Conservation (phyloP, 2,329 filamentous ascomycete species). For the Talaromyces sp. region DNA sequence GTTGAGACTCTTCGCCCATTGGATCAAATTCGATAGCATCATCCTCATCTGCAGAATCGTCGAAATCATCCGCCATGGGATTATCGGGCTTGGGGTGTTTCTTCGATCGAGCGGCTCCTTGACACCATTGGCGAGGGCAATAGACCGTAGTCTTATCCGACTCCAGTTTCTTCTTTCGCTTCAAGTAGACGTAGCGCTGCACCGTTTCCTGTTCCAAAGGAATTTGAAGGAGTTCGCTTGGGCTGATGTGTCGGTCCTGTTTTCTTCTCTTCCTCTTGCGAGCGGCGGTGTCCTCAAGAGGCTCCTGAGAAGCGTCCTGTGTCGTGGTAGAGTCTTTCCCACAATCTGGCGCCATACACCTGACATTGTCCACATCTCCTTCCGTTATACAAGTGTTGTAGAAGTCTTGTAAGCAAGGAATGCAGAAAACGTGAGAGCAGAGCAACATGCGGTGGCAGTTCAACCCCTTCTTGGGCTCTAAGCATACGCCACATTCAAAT, state of each 20-base stretch:
- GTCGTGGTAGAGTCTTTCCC: conserved; percentile 54
- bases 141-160: conserved; percentile 88
- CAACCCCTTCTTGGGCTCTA: conserved; percentile 85
- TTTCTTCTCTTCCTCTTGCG: conserved; percentile 49
- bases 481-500: conserved; percentile 80
- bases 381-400: conserved; percentile 84
- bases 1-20: conserved; percentile 36
- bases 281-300: background rate
- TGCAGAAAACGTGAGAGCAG: conserved; percentile 89
- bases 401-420: conserved; percentile 79
- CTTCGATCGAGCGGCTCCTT: conserved; percentile 75
- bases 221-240: conserved; percentile 77
- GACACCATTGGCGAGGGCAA: conserved; percentile 88
- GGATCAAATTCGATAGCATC: conserved; percentile 41
- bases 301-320: conserved; percentile 14
- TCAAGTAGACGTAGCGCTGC: conserved; percentile 80
- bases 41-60: conserved; percentile 47
- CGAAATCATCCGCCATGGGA: conserved; percentile 50
- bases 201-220: conserved; percentile 66
- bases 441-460: conserved; percentile 75
- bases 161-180: conserved; percentile 88
- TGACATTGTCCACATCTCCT: conserved; percentile 72
- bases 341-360: conserved; percentile 75
- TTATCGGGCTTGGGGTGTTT: conserved; percentile 67
- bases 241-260: conserved; percentile 64